A percentile compares a stretch with the other conserved stretches of the same genome.
Conservation (phyloP, 176 grass and related monocot genomes). For the Musa schizocarpa region DNA sequence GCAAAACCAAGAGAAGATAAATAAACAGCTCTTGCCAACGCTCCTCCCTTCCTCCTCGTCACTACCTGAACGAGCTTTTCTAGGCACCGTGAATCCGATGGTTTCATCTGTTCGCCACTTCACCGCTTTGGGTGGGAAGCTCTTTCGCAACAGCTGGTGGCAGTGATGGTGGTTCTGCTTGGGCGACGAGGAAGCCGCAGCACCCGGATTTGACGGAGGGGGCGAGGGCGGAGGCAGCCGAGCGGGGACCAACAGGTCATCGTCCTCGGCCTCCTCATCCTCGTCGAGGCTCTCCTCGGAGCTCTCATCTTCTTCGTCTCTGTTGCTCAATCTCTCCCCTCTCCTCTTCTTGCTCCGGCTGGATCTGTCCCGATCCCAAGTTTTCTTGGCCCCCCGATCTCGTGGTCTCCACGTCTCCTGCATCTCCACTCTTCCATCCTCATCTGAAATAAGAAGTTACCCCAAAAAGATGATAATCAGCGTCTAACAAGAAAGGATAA, state of each 20-base stretch:
- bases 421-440: conserved; percentile 32
- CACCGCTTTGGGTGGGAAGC: conserved; percentile 18
- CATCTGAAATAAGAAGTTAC: conserved; percentile 16
- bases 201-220: conserved; percentile 28
- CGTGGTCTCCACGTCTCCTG: conserved; percentile 25
- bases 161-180: conserved; percentile 30
- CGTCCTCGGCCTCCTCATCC: conserved; percentile 68
- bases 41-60: neutral
- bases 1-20: conserved; percentile 11
- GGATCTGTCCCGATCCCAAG: conserved; percentile 38
- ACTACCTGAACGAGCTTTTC: conserved; percentile 87
- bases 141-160: conserved; percentile 54
- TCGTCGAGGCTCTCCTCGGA: conserved; percentile 82
- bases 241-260: conserved; percentile 34
- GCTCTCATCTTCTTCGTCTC: conserved; percentile 60
- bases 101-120: conserved; percentile 85
- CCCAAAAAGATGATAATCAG: conserved; percentile 12
- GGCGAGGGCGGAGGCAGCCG: conserved; percentile 48
- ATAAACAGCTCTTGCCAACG: neutral
- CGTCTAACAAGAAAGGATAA: neutral
- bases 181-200: conserved; percentile 29
- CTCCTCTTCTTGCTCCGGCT: conserved; percentile 32
- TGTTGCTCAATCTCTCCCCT: conserved; percentile 18
- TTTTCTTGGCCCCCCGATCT: conserved; percentile 29
- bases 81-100: conserved; percentile 82